Base-by-base conservation (phyloP, 1,139 yeast species). In the Diutina pseudorugosa region DNA sequence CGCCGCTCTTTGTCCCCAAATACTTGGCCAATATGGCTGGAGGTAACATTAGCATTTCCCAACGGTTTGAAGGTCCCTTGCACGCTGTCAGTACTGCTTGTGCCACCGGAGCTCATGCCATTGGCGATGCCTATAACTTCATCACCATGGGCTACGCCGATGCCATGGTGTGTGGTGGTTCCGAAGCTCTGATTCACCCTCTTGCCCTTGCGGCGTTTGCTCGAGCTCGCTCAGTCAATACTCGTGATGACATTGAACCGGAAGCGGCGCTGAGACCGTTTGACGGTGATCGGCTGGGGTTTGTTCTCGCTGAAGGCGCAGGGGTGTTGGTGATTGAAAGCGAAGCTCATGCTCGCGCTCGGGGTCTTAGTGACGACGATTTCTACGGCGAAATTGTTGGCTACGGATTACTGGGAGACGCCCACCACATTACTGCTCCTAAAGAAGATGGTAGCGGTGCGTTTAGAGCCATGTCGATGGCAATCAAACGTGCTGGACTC, bases 31-130 rank as follows among this genome's bases (percentile, higher is more conserved):
- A 93, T 65, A 94, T 94, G 98, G 96, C 96, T 0, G 90, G 93
- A 0, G 98, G 98, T 2, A 85, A 90, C 58, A 79, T 93, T 4
- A 85, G 96, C 4, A 91, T 93, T 54, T 76, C 79, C 58, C 79
- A 82, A 61, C 85, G 86, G 2, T 68, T 89, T 40, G 72, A 77
- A 59, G 99, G 98, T 0, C 96, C 96, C 1, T 80, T 87, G 53
- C 96, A 90, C 63, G 73, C 96, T 0, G 94, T 84, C 0, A 80
- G 96, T 1, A 90, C 98, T 0, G 98, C 98, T 0, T 94, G 99
- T 70, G 96, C 98, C 2, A 90, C 98, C 0, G 99, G 99, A 0
- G 79, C 87, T 33, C 95, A 93, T 62, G 80, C 97, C 0, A 83
- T 94, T 53, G 98, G 98, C 2, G 99, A 94, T 63, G 97, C 96